Conservation (phyloP, 805 yeast species). For the Candida suzukii region DNA sequence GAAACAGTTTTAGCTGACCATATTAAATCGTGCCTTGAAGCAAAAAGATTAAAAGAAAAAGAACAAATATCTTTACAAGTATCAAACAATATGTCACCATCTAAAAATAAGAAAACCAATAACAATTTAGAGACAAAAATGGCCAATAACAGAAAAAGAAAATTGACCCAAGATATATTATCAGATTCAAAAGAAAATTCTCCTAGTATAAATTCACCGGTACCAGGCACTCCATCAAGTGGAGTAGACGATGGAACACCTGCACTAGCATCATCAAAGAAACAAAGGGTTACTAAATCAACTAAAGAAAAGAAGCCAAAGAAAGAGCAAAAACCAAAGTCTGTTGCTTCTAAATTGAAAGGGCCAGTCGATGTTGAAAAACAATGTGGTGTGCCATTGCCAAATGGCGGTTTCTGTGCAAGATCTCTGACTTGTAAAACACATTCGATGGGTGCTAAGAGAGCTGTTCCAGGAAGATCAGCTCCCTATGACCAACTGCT, state of each 20-base stretch:
- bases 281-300: constrained; percentile 6
- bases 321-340: constrained; percentile 25
- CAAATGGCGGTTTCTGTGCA: constrained; percentile 95
- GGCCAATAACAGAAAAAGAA: constrained; percentile 17
- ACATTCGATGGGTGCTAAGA: constrained; percentile 96
- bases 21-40: constrained; percentile 29
- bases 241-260: constrained; percentile 7
- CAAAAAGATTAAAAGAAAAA: constrained; percentile 20
- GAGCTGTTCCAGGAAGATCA: constrained; percentile 90
- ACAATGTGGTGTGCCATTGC: constrained; percentile 93
- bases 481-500: constrained; percentile 86
- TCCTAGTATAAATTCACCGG: constrained; percentile 18
- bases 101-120: not conserved
- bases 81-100: not conserved
- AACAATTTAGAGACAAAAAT: constrained; percentile 7
- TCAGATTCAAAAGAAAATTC: constrained; percentile 17
- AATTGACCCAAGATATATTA: constrained; percentile 6
- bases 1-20: constrained; percentile 31
- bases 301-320: constrained; percentile 6
- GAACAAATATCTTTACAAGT: constrained; percentile 4
- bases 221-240: constrained; percentile 5
- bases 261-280: constrained; percentile 2
- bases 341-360: constrained; percentile 50
- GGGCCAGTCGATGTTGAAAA: constrained; percentile 87
- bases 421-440: constrained; percentile 95